Conservation (phyloP, 352 stramenopile genomes). For the Phytopythium kandeliae region DNA sequence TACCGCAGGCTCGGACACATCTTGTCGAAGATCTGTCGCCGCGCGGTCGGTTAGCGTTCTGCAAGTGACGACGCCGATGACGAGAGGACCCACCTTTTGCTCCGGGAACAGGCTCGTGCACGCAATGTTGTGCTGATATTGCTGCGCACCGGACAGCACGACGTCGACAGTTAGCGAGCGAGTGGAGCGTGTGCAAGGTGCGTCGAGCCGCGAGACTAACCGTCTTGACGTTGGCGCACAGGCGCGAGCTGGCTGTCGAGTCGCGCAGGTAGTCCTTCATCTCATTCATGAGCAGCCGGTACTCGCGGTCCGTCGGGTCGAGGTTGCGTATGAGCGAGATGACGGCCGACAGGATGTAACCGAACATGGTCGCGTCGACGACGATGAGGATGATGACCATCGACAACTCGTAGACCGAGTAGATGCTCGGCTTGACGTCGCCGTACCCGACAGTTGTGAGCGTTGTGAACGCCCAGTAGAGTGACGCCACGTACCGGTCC, state of each 20-base stretch:
- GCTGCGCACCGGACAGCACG: conserved; percentile 16
- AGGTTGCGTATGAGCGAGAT: conserved; percentile 80
- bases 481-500: conserved; percentile 68
- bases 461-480: conserved; percentile 91
- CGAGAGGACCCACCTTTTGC: conserved; percentile 40
- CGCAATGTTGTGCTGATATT: conserved; percentile 66
- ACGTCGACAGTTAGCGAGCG: background rate
- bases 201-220: conserved; percentile 1
- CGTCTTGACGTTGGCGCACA: conserved; percentile 70
- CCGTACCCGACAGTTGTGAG: conserved; percentile 89
- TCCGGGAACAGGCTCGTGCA: conserved; percentile 77
- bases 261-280: conserved; percentile 87
- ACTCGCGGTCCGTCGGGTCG: conserved; percentile 73
- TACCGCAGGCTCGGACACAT: conserved; percentile 77
- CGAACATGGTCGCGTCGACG: conserved; percentile 76
- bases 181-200: conserved; percentile 9
- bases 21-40: conserved; percentile 66
- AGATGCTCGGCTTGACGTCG: conserved; percentile 65
- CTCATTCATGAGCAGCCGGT: conserved; percentile 66
- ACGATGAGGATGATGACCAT: conserved; percentile 78
- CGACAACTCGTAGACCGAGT: conserved; percentile 63
- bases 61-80: too few species aligned
- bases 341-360: conserved; percentile 77
- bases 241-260: conserved; percentile 35
- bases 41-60: background rate